A percentile compares a stretch with the other conserved stretches of the same genome.
phyloP scores from a whole-genome alignment of 495 filamentous ascomycete species.

The Talaromyces wortmannii region DNA sequence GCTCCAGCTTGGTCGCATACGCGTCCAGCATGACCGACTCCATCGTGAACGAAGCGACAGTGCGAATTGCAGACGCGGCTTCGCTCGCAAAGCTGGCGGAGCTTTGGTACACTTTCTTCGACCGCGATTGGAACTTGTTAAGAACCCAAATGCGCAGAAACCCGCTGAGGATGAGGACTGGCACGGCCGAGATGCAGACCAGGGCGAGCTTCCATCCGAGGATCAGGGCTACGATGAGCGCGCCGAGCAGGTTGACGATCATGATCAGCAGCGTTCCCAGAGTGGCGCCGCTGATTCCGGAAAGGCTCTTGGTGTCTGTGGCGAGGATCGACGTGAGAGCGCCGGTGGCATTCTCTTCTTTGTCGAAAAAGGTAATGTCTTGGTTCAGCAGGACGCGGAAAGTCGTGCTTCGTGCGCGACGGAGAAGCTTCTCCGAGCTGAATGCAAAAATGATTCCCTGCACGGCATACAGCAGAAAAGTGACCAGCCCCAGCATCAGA shows the following conservation, averaged over 20 bases:
- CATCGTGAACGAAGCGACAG: slow-evolving; percentile 79
- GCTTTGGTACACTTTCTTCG: slow-evolving; percentile 63
- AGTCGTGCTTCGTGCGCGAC: slow-evolving; percentile 68
- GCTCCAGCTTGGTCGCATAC: slow-evolving; percentile 62
- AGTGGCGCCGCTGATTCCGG: slow-evolving; percentile 72
- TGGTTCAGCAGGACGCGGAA: slow-evolving; percentile 87
- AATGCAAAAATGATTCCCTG: slow-evolving; percentile 76
- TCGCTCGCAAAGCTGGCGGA: slow-evolving; percentile 85
- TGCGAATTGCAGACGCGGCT: slow-evolving; percentile 83
- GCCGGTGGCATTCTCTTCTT: slow-evolving; percentile 76
- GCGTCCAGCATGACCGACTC: slow-evolving; percentile 69
- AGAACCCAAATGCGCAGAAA: slow-evolving; percentile 86
- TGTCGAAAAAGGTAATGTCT: slow-evolving; percentile 85
- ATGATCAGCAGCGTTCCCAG: slow-evolving; percentile 76
- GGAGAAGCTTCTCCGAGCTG: slow-evolving; percentile 77
- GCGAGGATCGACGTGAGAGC: slow-evolving; percentile 79
- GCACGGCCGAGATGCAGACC: slow-evolving; percentile 72
- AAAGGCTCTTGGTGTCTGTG: slow-evolving; percentile 77
- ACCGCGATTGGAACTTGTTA: slow-evolving; percentile 61
- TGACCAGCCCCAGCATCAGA: slow-evolving; percentile 76
- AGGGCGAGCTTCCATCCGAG: slow-evolving; percentile 93
- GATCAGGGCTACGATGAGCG: slow-evolving; percentile 57
- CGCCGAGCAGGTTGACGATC: slow-evolving; percentile 62
- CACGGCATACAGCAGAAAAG: slow-evolving; percentile 59
- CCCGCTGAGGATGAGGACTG: slow-evolving; percentile 69